Evolutionary conservation across 2,329 filamentous ascomycete species (phyloP), one percentile per base, ranked within the genome.

Genomic region (Coleophoma eucalyptorum): DNA sequence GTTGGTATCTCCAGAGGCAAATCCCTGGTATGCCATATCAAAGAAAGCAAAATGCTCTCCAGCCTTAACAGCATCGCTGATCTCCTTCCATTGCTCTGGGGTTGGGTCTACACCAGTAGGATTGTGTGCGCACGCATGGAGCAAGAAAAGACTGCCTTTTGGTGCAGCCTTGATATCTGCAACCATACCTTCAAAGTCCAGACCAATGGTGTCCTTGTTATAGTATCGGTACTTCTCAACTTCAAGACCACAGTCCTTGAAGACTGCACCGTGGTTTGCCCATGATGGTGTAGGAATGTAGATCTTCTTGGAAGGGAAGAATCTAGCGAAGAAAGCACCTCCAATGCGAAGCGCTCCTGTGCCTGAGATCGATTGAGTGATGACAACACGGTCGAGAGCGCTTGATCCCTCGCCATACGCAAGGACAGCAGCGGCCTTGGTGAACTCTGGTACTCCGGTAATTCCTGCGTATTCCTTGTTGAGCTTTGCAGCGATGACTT

Each of bases 401-500:
- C 86, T 73, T 55, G 87, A 94, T 74, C 89, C 84, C 64, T 82
- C 71, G 59, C 93, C 93, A 72, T 97, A 97, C 65, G 94, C 94
- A 53, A 99, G 86, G 68, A 89, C 77, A 58, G 91, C 92, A 53
- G 94, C 93, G 58, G 92, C 89, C 69, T 89, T 89, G 72, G 92
- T 95, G 80, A 99, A 97, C 64, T 91, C 82, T 59, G 92, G 90
- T 43, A 97, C 83, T 78, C 94, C 94, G 44, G 94, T 97, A 75
- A 99, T 99, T 71, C 90, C 91, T 59, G 93, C 90, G 72, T 97
- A 97, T 75, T 97, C 94, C 81, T 97, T 96, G 83, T 97, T 94
- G 66, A 94, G 71, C 64, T 83, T 81, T 59, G 83, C 77, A 48
- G 86, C 76, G 56, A 97, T 79, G 57, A 96, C 82, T 77, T 90